Evolutionary conservation across 305 asterid species (phyloP).

Genomic region (Andrographis paniculata): DNA sequence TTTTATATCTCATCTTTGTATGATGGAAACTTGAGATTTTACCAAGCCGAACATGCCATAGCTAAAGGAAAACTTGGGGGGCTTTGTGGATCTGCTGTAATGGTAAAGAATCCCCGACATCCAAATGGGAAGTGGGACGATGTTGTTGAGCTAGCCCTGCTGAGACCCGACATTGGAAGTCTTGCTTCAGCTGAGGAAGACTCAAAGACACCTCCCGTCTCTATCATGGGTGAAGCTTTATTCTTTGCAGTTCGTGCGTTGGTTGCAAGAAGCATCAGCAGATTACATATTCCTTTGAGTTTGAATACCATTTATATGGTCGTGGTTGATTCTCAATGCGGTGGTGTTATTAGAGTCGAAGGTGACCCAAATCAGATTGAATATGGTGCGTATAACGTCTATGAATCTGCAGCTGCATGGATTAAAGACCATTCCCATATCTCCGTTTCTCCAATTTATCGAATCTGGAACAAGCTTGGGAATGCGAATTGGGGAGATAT

Average conservation of each 20-base stretch:
- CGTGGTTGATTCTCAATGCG: slow-evolving; percentile 76
- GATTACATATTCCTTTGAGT: slow-evolving; percentile 64
- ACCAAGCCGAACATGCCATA: slow-evolving; percentile 77
- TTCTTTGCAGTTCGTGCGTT: slow-evolving; percentile 79
- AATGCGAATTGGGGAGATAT: slow-evolving; percentile 96
- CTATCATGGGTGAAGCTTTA: slow-evolving; percentile 62
- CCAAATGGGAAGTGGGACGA: slow-evolving; percentile 98
- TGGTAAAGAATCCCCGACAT: slow-evolving; percentile 92
- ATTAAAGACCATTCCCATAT: slow-evolving; percentile 50
- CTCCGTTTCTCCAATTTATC: slow-evolving; percentile 70
- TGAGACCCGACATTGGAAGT: slow-evolving; percentile 62
- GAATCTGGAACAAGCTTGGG: slow-evolving; percentile 97
- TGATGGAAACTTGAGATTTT: slow-evolving; percentile 64
- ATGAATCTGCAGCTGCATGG: slow-evolving; percentile 83
- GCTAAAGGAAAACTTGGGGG: slow-evolving; percentile 75
- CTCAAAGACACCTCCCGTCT: slow-evolving; percentile 38
- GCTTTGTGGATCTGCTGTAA: slow-evolving; percentile 79
- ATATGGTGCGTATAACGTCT: slow-evolving; percentile 49
- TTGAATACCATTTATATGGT: slow-evolving; percentile 59
- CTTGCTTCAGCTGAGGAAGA: slow-evolving; percentile 33
- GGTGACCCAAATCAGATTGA: slow-evolving; percentile 79
- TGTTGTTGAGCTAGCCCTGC: slow-evolving; percentile 68
- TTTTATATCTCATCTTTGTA: slow-evolving; percentile 67
- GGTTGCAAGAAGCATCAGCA: slow-evolving; percentile 77
- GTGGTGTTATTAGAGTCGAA: slow-evolving; percentile 79